Evolutionary conservation across 495 filamentous ascomycete genomes (phyloP).

Genomic region (Acidiella bohemica): DNA sequence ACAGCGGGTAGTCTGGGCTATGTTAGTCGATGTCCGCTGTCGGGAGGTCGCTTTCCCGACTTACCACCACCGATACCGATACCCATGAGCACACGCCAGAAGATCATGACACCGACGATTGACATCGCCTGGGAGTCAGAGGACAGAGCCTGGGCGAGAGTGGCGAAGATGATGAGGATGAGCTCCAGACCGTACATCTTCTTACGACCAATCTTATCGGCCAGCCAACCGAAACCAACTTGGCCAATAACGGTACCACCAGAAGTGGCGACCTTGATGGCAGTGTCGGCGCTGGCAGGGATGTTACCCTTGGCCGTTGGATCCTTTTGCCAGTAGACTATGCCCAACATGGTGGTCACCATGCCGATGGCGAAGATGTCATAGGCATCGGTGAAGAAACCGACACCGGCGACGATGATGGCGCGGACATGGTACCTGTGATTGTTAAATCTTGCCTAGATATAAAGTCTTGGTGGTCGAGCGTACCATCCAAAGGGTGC

Average conservation of each 20-base stretch:
- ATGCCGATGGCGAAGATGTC: conserved; percentile 71
- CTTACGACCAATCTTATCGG: conserved; percentile 67
- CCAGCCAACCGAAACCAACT: conserved; percentile 65
- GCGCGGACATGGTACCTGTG: conserved; percentile 67
- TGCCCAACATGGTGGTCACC: conserved; percentile 47
- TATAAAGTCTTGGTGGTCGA: too few species aligned
- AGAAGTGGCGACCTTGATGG: conserved; percentile 81
- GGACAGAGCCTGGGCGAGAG: conserved; percentile 61
- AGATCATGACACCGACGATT: conserved; percentile 65
- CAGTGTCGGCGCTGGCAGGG: conserved; percentile 51
- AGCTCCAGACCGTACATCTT: conserved; percentile 80
- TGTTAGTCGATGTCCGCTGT: background rate
- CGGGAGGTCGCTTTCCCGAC: too few species aligned
- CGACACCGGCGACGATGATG: conserved; percentile 64
- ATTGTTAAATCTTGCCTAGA: too few species aligned
- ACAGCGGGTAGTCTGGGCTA: conserved; percentile 59
- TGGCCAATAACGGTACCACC: conserved; percentile 79
- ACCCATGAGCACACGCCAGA: conserved; percentile 75
- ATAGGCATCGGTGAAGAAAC: conserved; percentile 74
- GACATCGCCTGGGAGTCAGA: conserved; percentile 53
- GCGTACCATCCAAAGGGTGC: conserved; percentile 68
- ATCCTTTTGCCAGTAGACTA: conserved; percentile 56
- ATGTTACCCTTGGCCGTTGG: conserved; percentile 32
- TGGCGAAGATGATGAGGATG: conserved; percentile 77
- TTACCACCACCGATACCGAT: conserved; percentile 23